Base-by-base conservation (phyloP, 83 land plant species). In the Picea abies region DNA sequence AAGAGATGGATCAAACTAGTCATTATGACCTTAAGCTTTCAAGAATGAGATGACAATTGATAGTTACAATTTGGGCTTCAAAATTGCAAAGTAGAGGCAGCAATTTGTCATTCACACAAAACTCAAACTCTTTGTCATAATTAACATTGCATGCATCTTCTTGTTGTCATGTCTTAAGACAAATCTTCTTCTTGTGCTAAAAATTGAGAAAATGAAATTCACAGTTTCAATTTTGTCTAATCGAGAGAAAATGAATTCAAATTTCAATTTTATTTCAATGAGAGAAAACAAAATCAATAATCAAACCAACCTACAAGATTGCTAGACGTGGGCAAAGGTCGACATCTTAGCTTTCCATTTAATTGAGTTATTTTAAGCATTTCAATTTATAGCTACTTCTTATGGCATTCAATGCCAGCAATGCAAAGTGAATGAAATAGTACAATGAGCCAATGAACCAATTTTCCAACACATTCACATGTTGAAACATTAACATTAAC, bases 201-300 rank as follows among this genome's bases (percentile, higher is more conserved):
- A 76, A 56, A 76, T 76, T 56, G 7, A 76, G 60, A 8, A 52
- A 76, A 76, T 25, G 78, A 76, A 49, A 76, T 76, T 41, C 78
- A n/a, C 12, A 17, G 8, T 35, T 17, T 70, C 73, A 32, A 20
- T 32, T 8, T 35, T 4, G 58, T 32, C 5, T 22, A 26, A 52
- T 76, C 1, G 32, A 76, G 17, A 0, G 32, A 20, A 56, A 76
- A 76, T 11, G 79, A 76, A 76, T 76, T 3, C 79, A 22, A 10
- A 29, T 29, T 29, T 29, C 29, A 29, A 29, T 29, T 29, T 29
- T 29, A 29, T 29, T 29, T 29, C 29, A 29, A 29, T 29, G 29
- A 29, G 29, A 29, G 29, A 29, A 26, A 26, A 29, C 29, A 1
- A 29, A 29, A 29, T 29, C 29, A 29, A 29, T 29, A 29, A 29